Base-by-base conservation (phyloP, 106 monocot genomes). In the Dendrobium officinale region DNA sequence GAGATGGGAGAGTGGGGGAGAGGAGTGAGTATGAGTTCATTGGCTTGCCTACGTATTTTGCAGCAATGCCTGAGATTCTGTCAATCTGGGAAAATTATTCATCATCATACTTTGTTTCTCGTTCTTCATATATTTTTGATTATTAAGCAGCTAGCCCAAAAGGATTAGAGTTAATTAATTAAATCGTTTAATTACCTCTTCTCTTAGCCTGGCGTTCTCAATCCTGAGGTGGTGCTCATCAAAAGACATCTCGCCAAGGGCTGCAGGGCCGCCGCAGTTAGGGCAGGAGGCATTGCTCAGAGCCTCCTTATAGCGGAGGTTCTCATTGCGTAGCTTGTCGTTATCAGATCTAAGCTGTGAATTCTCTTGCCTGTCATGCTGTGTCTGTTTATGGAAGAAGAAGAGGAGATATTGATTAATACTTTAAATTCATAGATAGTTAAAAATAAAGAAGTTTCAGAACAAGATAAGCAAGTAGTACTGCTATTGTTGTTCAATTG, bases 181-280 rank as follows among this genome's bases (percentile, higher is more conserved):
- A 51, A 51, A 51, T 51, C 16, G 10, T 51, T 51, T 27, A 27
- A 27, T 27, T 82, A 91, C 96, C 91, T 99, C 98, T 72, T 95
- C 98, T 47, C 92, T 91, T 5, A 99, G 85, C 42, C 98, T 77
- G 26, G 86, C 85, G 55, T 99, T 99, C 80, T 99, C 98, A 33
- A 95, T 75, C 72, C 91, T 73, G 24, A 99, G 87, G 37, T 99
- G 92, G 61, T 99, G 94, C 41, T 99, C 98, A 56, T 99, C 95
- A 75, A 93, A 92, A 58, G 95, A 95, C 98, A 99, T 99, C 89
- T 99, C 98, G 4, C 98, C 98, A 17, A 93, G 86, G 22, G 95
- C 79, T 0, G 98, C 87, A 2, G 95, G 95, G 24, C 98, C 92
- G 54, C 98, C 98, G 75, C 98, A 99, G 83, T 95, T 99, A 22